phyloP scores from a whole-genome alignment of 2,329 filamentous ascomycete genomes.

The Ophiocordyceps sinensis region DNA sequence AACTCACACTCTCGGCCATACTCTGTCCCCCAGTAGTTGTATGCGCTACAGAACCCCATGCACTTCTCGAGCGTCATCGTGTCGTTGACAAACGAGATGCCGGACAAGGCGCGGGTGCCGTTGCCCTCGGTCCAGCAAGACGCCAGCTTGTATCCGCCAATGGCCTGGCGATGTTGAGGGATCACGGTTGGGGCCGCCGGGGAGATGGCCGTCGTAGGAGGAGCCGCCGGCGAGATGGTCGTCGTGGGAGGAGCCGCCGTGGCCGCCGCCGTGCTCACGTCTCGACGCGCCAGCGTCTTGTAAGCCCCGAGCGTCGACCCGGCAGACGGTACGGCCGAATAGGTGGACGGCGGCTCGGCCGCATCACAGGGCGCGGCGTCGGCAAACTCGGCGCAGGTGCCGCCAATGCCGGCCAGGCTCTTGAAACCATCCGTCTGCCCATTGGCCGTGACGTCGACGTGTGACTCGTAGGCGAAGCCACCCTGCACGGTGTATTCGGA shows the following conservation, averaged over 20 bases:
- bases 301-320: neutral
- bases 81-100: conserved; percentile 26
- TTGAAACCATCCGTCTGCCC: conserved; percentile 33
- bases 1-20: conserved; percentile 34
- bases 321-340: neutral
- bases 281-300: neutral
- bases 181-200: conserved; percentile 3
- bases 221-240: neutral
- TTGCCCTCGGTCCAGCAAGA: conserved; percentile 34
- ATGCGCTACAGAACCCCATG: conserved; percentile 29
- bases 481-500: conserved; percentile 28
- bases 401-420: conserved; percentile 26
- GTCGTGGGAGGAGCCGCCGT: conserved; percentile 1
- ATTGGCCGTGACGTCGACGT: conserved; percentile 29
- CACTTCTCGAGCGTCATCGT: conserved; percentile 35
- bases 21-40: conserved; percentile 34
- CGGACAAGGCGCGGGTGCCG: conserved; percentile 26
- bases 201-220: conserved; percentile 1
- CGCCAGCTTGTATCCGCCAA: conserved; percentile 30
- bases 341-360: conserved; percentile 3
- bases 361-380: conserved; percentile 15
- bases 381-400: conserved; percentile 27
- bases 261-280: neutral
- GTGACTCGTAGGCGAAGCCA: conserved; percentile 27
- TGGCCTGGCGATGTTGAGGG: conserved; percentile 17